Conservation (phyloP, 495 filamentous ascomycete genomes). For the Neurospora sp. region DNA sequence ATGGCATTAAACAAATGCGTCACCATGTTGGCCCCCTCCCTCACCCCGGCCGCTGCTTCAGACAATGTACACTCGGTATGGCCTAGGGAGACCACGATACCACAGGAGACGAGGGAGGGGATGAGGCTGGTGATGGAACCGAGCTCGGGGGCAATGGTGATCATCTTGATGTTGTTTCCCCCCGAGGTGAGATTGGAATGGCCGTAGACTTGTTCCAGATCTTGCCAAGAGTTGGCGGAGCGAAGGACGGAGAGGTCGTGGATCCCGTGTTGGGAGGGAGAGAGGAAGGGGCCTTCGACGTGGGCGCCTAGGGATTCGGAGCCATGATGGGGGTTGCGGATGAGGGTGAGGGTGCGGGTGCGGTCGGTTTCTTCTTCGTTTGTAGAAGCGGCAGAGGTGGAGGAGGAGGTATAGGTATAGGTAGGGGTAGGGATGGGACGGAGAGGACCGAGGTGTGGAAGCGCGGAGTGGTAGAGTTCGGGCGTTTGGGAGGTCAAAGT, state of each 20-base stretch:
- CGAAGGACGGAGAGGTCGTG: slow-evolving; percentile 59
- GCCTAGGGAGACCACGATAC: slow-evolving; percentile 66
- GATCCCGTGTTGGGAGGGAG: slow-evolving; percentile 57
- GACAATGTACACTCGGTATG: slow-evolving; percentile 37
- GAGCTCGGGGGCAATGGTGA: slow-evolving; percentile 74
- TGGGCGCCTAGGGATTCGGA: slow-evolving; percentile 77
- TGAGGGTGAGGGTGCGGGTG: neutral
- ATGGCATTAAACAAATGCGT: slow-evolving; percentile 91
- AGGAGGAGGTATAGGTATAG: neutral
- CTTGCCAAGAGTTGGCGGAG: slow-evolving; percentile 38
- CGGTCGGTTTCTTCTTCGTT: too few species aligned
- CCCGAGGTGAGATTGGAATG: slow-evolving; percentile 41
- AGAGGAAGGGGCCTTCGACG: slow-evolving; percentile 77
- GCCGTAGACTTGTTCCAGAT: slow-evolving; percentile 63
- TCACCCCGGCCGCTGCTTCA: slow-evolving; percentile 35
- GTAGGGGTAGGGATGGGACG: slow-evolving; percentile 30
- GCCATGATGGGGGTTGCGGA: slow-evolving; percentile 46
- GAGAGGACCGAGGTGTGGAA: slow-evolving; percentile 59
- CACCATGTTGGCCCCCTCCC: slow-evolving; percentile 58
- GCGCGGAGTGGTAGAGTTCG: slow-evolving; percentile 63
- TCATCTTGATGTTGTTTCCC: slow-evolving; percentile 50
- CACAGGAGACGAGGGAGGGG: slow-evolving; percentile 43
- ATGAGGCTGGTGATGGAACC: slow-evolving; percentile 53
- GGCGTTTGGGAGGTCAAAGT: slow-evolving; percentile 59
- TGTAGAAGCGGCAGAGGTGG: neutral